Evolutionary conservation across 2,329 filamentous ascomycete species (phyloP), one percentile per base, ranked within the genome.

Genomic region (Peltaster fructicola): DNA sequence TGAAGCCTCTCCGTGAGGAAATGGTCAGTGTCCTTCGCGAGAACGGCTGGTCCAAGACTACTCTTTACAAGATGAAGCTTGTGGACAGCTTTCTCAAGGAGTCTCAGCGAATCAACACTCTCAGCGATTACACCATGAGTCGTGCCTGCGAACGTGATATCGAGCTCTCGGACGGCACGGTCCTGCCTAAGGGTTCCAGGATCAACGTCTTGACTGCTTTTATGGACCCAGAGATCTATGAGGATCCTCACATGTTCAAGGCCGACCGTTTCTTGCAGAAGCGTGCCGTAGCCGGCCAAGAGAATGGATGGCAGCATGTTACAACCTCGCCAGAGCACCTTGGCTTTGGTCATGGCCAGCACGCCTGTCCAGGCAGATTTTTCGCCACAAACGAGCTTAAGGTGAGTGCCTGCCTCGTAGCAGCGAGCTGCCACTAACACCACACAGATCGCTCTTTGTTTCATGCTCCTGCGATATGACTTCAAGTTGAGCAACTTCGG

Each of bases 51-150:
- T 39, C 32, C 15, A 48, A 47, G 33, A 29, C 33, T 7, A 30
- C 38, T 3, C 27, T 50, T 11, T 39, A 38, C 8, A 38, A 47
- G 26, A 30, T 48, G 8, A 37, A 39, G 12, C 30, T 48, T 10
- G 33, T 50, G 23, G 47, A 50, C 29, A 47, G 42, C 30, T 35
- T 46, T 23, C 32, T 50, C 26, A 48, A 48, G 31, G 47, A 50
- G 27, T 35, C 34, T 2, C 44, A 48, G 29, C 29, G 47, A 17
- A 15, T 42, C 11, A 41, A 38, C 11, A 35, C 36, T 1, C 27
- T 37, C 4, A 15, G 14, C 5, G 8, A 3, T 9, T 40, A 30
- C 4, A 24, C 31, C 7, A 41, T 50, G 39, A 31, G 35, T 9
- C 40, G 45, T n/a, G 25, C 33, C n/a, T 39, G 34, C 10, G 31